phyloP scores from a whole-genome alignment of 257 asterid genomes.

The Scutellaria galericulata region DNA sequence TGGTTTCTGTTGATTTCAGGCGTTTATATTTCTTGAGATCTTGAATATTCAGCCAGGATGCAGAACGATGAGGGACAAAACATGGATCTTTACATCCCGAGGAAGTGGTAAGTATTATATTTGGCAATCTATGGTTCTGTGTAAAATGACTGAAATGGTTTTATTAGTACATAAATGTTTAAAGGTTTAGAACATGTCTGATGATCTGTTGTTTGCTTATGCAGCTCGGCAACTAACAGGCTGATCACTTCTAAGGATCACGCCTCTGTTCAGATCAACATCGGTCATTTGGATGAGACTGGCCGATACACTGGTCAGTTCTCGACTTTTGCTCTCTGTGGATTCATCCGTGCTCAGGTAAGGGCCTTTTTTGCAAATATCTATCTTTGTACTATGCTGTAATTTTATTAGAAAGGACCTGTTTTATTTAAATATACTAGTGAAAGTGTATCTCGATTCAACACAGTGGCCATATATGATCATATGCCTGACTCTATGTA shows the following conservation, averaged over 20 bases:
- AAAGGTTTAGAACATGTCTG: neutral
- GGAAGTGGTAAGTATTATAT: slow-evolving; percentile 54
- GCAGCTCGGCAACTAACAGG: slow-evolving; percentile 91
- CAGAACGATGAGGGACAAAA: slow-evolving; percentile 77
- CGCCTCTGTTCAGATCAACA: slow-evolving; percentile 81
- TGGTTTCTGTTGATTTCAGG: slow-evolving; percentile 17
- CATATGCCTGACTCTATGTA: too few species aligned
- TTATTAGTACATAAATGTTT: neutral
- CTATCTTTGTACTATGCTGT: neutral
- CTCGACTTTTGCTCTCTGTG: slow-evolving; percentile 89
- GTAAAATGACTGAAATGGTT: neutral
- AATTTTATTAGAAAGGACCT: neutral
- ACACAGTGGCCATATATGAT: too few species aligned
- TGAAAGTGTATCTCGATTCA: neutral
- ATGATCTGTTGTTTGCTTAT: neutral
- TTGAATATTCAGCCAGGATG: slow-evolving; percentile 46
- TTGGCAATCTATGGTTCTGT: neutral
- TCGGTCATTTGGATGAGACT: slow-evolving; percentile 79
- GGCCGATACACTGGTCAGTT: slow-evolving; percentile 68
- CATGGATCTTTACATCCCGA: slow-evolving; percentile 73
- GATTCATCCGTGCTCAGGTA: slow-evolving; percentile 88
- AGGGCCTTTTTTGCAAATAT: neutral
- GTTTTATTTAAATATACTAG: neutral
- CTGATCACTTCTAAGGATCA: slow-evolving; percentile 92
- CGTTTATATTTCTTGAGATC: neutral